Conservation (phyloP, 2,329 filamentous ascomycete species). For the Talaromyces amestolkiae region DNA sequence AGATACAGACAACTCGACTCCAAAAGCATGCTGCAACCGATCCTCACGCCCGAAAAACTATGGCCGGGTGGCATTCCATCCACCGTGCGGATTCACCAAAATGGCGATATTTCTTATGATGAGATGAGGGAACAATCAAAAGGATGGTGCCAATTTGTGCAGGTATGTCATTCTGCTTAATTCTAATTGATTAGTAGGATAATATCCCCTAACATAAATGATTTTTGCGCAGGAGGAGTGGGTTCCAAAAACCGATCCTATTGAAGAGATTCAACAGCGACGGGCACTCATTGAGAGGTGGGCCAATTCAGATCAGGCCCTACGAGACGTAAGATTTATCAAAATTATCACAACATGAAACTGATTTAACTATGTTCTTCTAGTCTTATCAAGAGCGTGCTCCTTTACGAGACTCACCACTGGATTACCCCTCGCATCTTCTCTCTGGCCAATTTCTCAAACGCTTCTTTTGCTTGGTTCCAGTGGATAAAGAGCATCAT, state of each 20-base stretch:
- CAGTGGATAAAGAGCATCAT: not conserved
- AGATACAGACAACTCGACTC: too few species aligned
- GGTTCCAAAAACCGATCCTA: constrained; percentile 1
- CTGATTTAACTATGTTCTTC: too few species aligned
- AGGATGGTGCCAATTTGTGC: not conserved
- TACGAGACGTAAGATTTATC: not conserved
- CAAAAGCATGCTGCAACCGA: not conserved
- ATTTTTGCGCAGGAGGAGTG: not conserved
- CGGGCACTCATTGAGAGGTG: constrained; percentile 4
- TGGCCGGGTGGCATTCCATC: not conserved
- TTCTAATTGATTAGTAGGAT: too few species aligned
- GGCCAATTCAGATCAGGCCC: constrained; percentile 1
- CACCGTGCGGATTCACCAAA: not conserved
- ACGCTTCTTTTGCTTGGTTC: not conserved
- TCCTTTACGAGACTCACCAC: not conserved
- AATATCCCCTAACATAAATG: not conserved
- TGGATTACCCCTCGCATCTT: not conserved
- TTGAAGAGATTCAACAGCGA: constrained; percentile 3
- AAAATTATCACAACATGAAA: too few species aligned
- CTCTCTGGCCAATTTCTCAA: not conserved
- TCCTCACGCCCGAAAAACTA: not conserved
- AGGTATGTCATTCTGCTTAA: not conserved
- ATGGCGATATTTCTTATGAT: not conserved
- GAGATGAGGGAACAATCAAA: not conserved
- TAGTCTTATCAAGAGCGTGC: constrained; percentile 7